Evolutionary conservation across 2,329 filamentous ascomycete species (phyloP).

Genomic region (Rutstroemia sp.): DNA sequence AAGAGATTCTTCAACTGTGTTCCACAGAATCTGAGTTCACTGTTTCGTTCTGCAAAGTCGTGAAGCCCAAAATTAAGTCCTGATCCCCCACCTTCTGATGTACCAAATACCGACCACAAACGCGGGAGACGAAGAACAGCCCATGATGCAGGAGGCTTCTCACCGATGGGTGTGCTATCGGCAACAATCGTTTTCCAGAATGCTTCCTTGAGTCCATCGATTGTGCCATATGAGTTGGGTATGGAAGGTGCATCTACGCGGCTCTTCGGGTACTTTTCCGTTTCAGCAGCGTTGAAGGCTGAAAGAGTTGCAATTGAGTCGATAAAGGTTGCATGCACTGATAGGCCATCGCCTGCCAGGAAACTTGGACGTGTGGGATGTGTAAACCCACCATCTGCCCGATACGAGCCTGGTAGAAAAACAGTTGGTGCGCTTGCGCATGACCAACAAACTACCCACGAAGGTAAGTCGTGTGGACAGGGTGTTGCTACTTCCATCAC

Average conservation of each 20-base stretch:
- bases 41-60: not conserved
- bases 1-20: not conserved
- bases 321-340: not conserved
- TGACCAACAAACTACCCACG: conserved; percentile 7
- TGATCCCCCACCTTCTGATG: not conserved
- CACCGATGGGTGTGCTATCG: not conserved
- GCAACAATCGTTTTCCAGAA: conserved; percentile 6
- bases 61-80: not conserved
- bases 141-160: conserved; percentile 2
- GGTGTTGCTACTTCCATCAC: not conserved
- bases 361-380: not conserved
- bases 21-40: not conserved
- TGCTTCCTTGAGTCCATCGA: not conserved
- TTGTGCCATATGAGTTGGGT: not conserved
- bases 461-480: not conserved
- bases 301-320: conserved; percentile 1
- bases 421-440: not conserved
- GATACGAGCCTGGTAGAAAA: not conserved
- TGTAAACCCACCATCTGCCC: not conserved
- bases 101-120: not conserved
- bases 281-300: conserved; percentile 1
- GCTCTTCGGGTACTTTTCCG: not conserved
- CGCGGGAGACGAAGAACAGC: not conserved
- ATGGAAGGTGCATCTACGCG: not conserved
- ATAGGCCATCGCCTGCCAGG: not conserved